Evolutionary conservation across 2,329 filamentous ascomycete species (phyloP).

Genomic region (Colletotrichum sp.): DNA sequence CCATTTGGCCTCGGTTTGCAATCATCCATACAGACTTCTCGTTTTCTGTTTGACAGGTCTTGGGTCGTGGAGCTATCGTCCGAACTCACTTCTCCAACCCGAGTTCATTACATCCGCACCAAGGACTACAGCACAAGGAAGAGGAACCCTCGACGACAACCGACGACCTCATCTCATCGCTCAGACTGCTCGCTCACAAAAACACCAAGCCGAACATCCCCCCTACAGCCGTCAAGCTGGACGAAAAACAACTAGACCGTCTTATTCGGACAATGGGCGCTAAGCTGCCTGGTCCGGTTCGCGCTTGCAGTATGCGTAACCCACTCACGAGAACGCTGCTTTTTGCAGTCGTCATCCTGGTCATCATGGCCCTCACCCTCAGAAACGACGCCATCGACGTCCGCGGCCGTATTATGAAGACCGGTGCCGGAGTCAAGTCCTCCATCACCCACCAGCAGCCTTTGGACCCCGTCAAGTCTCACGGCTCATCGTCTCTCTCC

Average conservation of each 20-base stretch:
- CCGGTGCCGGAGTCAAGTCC: constrained; percentile 39
- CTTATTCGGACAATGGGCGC: constrained; percentile 37
- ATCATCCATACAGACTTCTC: neutral
- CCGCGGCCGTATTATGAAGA: constrained; percentile 43
- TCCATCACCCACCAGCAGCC: constrained; percentile 31
- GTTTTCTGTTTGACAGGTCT: neutral
- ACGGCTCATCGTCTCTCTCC: constrained; percentile 22
- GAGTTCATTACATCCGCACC: neutral
- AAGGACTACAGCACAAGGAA: neutral
- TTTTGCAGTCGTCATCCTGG: constrained; percentile 45
- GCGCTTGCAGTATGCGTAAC: constrained; percentile 54
- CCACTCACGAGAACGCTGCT: constrained; percentile 50
- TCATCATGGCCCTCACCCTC: constrained; percentile 46
- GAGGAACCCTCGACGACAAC: neutral
- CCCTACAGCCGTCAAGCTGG: constrained; percentile 15
- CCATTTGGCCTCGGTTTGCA: neutral
- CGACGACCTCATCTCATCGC: neutral
- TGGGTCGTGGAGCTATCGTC: neutral
- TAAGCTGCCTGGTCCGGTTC: constrained; percentile 42
- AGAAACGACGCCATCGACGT: constrained; percentile 45
- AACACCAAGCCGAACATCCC: neutral
- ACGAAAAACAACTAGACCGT: constrained; percentile 6
- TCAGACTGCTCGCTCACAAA: neutral
- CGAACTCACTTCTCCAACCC: neutral
- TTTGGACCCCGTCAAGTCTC: constrained; percentile 21